Percentiles rank a stretch among this genome's conserved stretches.
phyloP scores from a whole-genome alignment of 2,329 filamentous ascomycete genomes.

The Pestalotiopsis sp. region DNA sequence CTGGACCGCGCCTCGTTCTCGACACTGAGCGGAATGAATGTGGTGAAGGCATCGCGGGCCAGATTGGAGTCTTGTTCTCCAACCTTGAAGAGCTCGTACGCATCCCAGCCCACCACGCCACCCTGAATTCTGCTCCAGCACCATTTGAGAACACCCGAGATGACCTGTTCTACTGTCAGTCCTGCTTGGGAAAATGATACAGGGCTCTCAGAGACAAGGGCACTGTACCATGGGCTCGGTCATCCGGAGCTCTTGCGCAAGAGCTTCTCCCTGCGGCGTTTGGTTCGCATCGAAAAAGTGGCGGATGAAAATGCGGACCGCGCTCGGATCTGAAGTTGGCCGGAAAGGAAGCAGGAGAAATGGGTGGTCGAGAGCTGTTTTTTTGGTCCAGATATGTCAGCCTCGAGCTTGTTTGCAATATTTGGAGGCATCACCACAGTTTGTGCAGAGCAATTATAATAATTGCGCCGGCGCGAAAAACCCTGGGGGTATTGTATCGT shows the following conservation, averaged over 20 bases:
- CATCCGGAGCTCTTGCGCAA: constrained; percentile 87
- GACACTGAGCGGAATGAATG: constrained; percentile 92
- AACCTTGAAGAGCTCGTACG: constrained; percentile 93
- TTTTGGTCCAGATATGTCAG: constrained; percentile 12
- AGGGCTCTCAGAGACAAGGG: background rate
- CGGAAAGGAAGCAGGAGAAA: constrained; percentile 95
- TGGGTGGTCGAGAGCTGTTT: constrained; percentile 79
- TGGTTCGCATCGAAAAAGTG: constrained; percentile 82
- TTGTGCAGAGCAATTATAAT: background rate
- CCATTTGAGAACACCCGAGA: constrained; percentile 96
- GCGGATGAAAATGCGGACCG: constrained; percentile 87
- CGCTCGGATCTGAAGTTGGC: constrained; percentile 88
- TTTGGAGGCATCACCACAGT: background rate
- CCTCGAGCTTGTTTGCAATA: background rate
- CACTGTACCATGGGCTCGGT: constrained; percentile 83
- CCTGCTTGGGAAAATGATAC: background rate
- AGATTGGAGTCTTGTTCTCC: constrained; percentile 93
- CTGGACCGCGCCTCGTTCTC: constrained; percentile 82
- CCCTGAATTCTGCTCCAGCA: constrained; percentile 93
- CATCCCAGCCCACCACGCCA: constrained; percentile 94
- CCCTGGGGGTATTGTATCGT: constrained; percentile 37
- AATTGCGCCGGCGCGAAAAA: background rate
- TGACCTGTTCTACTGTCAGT: constrained; percentile 61
- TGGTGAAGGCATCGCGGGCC: constrained; percentile 91
- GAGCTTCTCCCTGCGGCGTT: constrained; percentile 66